Base-by-base conservation (phyloP, 768 basidiomycete species). In the Naematelia encephala region DNA sequence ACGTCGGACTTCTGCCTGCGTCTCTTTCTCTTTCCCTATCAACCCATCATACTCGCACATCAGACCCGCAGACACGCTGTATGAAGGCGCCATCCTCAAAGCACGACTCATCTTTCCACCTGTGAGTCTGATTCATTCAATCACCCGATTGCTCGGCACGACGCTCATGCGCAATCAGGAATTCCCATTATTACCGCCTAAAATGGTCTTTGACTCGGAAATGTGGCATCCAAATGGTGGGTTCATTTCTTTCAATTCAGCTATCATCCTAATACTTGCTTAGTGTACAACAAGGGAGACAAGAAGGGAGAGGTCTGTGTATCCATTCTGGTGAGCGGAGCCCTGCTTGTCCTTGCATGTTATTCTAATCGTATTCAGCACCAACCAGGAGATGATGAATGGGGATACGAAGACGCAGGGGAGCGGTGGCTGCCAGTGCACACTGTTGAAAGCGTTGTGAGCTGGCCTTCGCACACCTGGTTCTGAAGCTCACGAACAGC, bases 371-470 rank as follows among this genome's bases (percentile, higher is more conserved):
- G 43, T 60, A 22, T 52, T 1, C 66, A 96, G 91, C 94, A 98
- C 72, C 85, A 89, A 30, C 94, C 94, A 0, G 94, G 92, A 28
- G 90, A 93, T 39, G 94, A 99, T 78, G 89, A 97, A 76, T 97
- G 77, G 67, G 80, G 94, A 11, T 97, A 94, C 70, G 96, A 99
- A 77, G 90, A 93, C 69, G 91, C 96, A 1, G 88, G 90, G 45
- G 96, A 99, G 80, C 81, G 96, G 62, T 99, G 96, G 96, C 81
- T 93, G 82, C 96, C 96, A 2, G 91, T 99, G 47, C 96, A 99
- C 76, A 89, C 89, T 0, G 88, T 97, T 29, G 92, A 98, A 80
- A 91, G 91, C 4, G 98, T 99, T 64, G 94, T 97, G 66, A 74
- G 82, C 48, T 52, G 28, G 3, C 21, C 14, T 77, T 11, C 19